A percentile compares a stretch with the other conserved stretches of the same genome.
Conservation (phyloP, 148 eudicot genomes). For the Camellia japonica region DNA sequence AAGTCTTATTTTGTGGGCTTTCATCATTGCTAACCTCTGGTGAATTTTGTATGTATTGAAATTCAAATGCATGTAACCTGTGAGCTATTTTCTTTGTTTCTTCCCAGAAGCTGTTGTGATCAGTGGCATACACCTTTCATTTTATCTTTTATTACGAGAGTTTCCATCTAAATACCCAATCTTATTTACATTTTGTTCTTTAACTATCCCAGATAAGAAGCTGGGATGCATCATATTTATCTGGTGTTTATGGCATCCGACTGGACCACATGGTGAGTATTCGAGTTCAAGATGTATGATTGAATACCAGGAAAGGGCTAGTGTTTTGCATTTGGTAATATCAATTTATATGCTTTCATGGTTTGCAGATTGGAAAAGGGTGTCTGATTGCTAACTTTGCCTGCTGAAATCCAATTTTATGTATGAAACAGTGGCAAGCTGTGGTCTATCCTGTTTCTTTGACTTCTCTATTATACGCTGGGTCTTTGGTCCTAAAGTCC, state of each 20-base stretch:
- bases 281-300: neutral
- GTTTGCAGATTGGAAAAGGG: conserved; percentile 52
- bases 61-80: neutral
- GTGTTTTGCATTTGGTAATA: conserved; percentile 19
- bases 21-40: neutral
- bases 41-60: neutral
- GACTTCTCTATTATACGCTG: conserved; percentile 86
- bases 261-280: conserved; percentile 66
- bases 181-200: neutral
- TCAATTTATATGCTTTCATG: conserved; percentile 27
- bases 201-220: conserved; percentile 38
- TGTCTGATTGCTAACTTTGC: conserved; percentile 49
- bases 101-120: neutral
- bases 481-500: conserved; percentile 62
- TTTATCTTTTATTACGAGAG: neutral
- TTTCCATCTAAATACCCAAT: neutral
- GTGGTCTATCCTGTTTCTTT: conserved; percentile 60
- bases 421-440: conserved; percentile 86
- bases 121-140: neutral
- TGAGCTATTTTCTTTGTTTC: neutral
- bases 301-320: neutral
- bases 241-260: conserved; percentile 62
- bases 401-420: conserved; percentile 63
- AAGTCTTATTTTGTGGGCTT: neutral
- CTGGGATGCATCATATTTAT: conserved; percentile 46